Conservation (phyloP, 129 eudicot species). For the Pseudognaphalium luteoalbum region DNA sequence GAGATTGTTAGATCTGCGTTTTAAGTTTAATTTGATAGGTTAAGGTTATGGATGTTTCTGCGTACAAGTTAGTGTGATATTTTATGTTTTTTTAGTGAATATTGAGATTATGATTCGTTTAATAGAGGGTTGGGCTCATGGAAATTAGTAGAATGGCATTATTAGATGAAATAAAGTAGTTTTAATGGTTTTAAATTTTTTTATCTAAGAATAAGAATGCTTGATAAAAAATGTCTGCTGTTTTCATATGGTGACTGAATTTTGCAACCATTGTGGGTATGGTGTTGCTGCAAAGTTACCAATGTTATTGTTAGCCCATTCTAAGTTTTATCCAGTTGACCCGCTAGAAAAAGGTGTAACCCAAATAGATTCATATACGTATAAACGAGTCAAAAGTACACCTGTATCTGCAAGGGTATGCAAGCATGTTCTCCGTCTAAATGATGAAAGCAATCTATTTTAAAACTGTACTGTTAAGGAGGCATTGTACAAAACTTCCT, state of each 20-base stretch:
- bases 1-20: not conserved
- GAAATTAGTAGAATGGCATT: not conserved
- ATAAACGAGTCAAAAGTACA: not conserved
- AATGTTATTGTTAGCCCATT: not conserved
- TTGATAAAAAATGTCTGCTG: not conserved
- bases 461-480: too few relatives aligned
- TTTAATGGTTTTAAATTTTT: too few relatives aligned
- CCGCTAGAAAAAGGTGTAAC: not conserved
- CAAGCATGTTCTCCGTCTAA: not conserved
- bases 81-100: not conserved
- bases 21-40: not conserved
- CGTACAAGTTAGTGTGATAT: not conserved
- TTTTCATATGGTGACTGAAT: not conserved
- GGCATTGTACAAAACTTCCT: too few relatives aligned
- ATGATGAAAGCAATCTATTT: not conserved
- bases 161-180: not conserved
- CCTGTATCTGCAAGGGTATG: not conserved
- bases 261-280: not conserved
- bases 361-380: not conserved
- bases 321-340: not conserved
- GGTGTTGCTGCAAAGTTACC: not conserved
- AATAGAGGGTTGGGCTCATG: not conserved
- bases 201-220: slow-evolving; percentile 3
- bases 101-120: not conserved
- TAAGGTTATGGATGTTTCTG: not conserved